These are phyloP conservation scores for Uronychia binucleata DNA, from an alignment of 73 alveolate species.

Conservation along the genomic window DNA sequence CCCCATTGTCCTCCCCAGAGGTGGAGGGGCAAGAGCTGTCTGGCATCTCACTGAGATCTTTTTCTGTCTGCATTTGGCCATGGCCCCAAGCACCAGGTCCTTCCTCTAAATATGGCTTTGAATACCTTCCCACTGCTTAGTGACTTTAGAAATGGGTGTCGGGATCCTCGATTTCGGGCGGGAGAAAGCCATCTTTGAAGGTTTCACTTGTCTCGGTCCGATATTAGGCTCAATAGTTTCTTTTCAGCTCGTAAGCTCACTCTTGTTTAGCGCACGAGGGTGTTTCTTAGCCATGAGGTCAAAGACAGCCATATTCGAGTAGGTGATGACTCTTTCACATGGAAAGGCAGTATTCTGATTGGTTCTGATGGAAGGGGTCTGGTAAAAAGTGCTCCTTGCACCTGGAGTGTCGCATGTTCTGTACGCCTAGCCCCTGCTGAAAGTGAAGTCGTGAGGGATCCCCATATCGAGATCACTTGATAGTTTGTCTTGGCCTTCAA, in stretches of 20 bases:
- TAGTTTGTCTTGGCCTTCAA: too few species aligned
- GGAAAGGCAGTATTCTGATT: neutral
- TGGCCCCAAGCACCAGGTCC: neutral
- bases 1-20: neutral
- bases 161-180: neutral
- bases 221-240: neutral
- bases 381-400: neutral
- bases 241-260: neutral
- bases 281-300: too few species aligned
- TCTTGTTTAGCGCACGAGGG: too few species aligned
- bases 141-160: too few species aligned
- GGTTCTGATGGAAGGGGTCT: neutral
- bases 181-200: neutral
- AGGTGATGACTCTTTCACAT: neutral
- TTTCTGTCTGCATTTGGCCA: neutral
- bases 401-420: neutral
- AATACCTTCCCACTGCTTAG: too few species aligned
- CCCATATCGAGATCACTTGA: neutral
- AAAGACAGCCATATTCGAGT: too few species aligned
- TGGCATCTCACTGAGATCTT: neutral
- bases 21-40: conserved; percentile 3
- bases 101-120: too few species aligned
- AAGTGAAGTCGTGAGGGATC: neutral
- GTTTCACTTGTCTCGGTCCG: neutral
- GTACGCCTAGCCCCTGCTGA: neutral